Percentiles rank a stretch among this genome's conserved stretches.
Evolutionary conservation across 2,329 filamentous ascomycete genomes (phyloP).

Genomic region (Paraphaeosphaeria sporulosa): DNA sequence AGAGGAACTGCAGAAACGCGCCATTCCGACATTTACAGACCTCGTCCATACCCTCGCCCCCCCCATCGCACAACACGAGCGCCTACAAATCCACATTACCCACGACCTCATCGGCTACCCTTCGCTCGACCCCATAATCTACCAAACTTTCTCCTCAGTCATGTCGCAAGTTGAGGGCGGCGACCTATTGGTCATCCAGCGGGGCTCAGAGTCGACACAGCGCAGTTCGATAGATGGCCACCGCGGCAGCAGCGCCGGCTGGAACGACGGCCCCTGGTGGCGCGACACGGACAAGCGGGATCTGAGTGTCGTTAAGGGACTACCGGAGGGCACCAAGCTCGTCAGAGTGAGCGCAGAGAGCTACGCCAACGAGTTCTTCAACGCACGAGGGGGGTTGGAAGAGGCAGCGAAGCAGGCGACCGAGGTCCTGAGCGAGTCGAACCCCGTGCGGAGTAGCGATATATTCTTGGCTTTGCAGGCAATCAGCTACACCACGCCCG

Average conservation of each 20-base stretch:
- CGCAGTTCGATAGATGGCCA: conserved; percentile 69
- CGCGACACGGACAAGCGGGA: conserved; percentile 75
- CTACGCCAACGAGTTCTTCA: conserved; percentile 86
- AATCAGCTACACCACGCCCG: conserved; percentile 70
- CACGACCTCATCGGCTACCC: conserved; percentile 96
- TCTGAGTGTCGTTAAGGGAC: conserved; percentile 79
- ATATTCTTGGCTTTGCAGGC: conserved; percentile 97
- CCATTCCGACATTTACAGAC: conserved; percentile 92
- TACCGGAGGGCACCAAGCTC: conserved; percentile 88
- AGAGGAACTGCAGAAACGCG: conserved; percentile 73
- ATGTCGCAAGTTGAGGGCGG: conserved; percentile 99
- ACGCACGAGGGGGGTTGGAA: conserved; percentile 78
- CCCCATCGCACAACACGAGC: conserved; percentile 95
- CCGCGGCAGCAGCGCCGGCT: conserved; percentile 68
- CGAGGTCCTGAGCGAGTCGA: conserved; percentile 79
- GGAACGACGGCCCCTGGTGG: conserved; percentile 98
- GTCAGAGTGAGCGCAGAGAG: conserved; percentile 87
- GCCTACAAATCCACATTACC: conserved; percentile 95
- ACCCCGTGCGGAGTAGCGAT: conserved; percentile 90
- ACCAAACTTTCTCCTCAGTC: conserved; percentile 89
- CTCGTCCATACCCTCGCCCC: conserved; percentile 95
- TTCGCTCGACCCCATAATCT: conserved; percentile 89
- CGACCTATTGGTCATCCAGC: conserved; percentile 91
- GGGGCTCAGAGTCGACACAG: conserved; percentile 82
- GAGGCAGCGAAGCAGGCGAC: conserved; percentile 80